Base-by-base conservation (phyloP, 257 asterid genomes). In the Solanum corneliomulleri region DNA sequence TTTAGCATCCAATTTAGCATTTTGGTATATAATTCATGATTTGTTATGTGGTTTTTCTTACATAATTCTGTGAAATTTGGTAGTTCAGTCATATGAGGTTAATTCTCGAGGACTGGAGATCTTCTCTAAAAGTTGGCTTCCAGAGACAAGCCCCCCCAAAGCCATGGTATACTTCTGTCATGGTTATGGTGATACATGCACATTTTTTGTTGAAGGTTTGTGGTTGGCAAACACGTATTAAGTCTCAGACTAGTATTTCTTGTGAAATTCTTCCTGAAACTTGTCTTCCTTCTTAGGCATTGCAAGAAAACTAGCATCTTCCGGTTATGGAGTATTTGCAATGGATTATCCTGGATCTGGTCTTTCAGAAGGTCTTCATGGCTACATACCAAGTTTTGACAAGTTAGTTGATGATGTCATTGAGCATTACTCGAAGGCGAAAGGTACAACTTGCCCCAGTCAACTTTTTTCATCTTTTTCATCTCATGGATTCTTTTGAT, bases 91-190 rank as follows among this genome's bases (percentile, higher is more conserved):
- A 37, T 90, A 85, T 84, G 88, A 89, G 33, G 82, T 35, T 45
- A 92, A 90, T 87, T 90, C 93, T 21, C 85, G 90, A 72, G 93
- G 94, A 80, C 66, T 62, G 35, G 89, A 87, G 60, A 88, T 92
- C 87, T 90, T 90, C 88, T 88, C 92, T 15, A 90, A 91, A 58
- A 88, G 90, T 85, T 92, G 94, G 93, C 70, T 86, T 76, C 94
- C 91, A 64, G 89, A 84, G 85, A 83, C 62, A 11, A 23, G 66
- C 25, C 72, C 88, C 70, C 89, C 93, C 16, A 92, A 90, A 86
- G 93, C 90, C 14, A 42, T 92, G 68, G 72, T 94, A 15, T 94
- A 92, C 87, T 84, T 94, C 42, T 94, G 98, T 90, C 98, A 94
- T 87, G 98, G 95, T 71, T 94, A 94, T 90, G 98, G 89, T 66